Evolutionary conservation across 1,139 yeast species (phyloP).

Genomic region (Nakaseomyces delphensis): DNA sequence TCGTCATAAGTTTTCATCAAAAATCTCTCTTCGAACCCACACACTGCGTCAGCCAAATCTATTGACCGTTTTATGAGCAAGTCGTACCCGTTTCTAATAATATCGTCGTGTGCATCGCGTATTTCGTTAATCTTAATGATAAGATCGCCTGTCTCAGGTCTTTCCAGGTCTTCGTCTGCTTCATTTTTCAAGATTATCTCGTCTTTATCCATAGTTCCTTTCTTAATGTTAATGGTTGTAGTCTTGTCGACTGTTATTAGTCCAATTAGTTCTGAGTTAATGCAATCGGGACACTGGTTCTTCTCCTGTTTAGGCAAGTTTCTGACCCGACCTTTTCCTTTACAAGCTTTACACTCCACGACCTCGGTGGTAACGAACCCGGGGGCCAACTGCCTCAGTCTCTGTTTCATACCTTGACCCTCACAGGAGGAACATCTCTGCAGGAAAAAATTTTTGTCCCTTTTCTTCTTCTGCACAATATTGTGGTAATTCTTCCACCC

Average conservation of each 20-base stretch:
- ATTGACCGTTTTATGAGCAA: slow-evolving; percentile 52
- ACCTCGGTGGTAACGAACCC: slow-evolving; percentile 63
- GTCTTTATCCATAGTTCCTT: slow-evolving; percentile 62
- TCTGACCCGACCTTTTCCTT: slow-evolving; percentile 54
- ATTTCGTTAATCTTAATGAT: slow-evolving; percentile 48
- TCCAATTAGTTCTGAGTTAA: slow-evolving; percentile 42
- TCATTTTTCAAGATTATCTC: slow-evolving; percentile 53
- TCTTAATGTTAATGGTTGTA: slow-evolving; percentile 66
- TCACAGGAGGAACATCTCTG: slow-evolving; percentile 58
- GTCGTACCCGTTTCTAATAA: slow-evolving; percentile 52
- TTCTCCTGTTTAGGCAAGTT: slow-evolving; percentile 42
- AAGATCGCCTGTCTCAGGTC: slow-evolving; percentile 64
- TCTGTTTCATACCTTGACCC: slow-evolving; percentile 60
- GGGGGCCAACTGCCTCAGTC: slow-evolving; percentile 61
- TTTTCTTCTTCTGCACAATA: slow-evolving; percentile 11
- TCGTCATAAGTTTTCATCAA: slow-evolving; percentile 76
- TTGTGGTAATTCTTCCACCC: slow-evolving; percentile 38
- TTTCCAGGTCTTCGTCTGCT: slow-evolving; percentile 73
- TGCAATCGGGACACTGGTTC: slow-evolving; percentile 71
- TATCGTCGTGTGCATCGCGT: slow-evolving; percentile 12
- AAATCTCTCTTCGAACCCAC: slow-evolving; percentile 19
- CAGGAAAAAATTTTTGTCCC: slow-evolving; percentile 51
- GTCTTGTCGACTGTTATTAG: slow-evolving; percentile 60
- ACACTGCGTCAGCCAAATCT: slow-evolving; percentile 66
- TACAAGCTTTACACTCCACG: slow-evolving; percentile 60